Evolutionary conservation across 1,284 basidiomycete species (phyloP).

Genomic region (Retiboletus flavoniger): DNA sequence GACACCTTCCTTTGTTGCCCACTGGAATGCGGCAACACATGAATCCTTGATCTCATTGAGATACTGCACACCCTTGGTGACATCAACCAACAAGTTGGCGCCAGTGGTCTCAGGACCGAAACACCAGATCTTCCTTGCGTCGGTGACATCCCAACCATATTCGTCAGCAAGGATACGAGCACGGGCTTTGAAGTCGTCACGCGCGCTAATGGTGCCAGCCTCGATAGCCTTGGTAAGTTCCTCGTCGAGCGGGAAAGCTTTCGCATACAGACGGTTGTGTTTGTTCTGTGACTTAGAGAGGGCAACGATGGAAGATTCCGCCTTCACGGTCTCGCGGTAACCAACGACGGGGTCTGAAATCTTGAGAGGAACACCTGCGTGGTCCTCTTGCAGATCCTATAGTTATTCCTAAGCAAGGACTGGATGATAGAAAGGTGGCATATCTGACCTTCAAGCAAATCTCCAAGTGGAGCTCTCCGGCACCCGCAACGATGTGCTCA

Average conservation of each 20-base stretch:
- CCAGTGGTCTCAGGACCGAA: slow-evolving; percentile 99
- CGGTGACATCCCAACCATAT: slow-evolving; percentile 98
- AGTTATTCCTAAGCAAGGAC: background rate
- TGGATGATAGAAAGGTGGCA: background rate
- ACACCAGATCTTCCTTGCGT: slow-evolving; percentile 99
- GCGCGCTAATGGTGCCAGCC: slow-evolving; percentile 79
- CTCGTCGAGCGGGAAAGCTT: slow-evolving; percentile 92
- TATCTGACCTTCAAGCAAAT: slow-evolving; percentile 90
- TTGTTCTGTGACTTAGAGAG: slow-evolving; percentile 99
- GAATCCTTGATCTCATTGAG: slow-evolving; percentile 99
- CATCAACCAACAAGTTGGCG: slow-evolving; percentile 96
- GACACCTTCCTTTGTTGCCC: slow-evolving; percentile 99
- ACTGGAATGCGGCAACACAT: slow-evolving; percentile 98
- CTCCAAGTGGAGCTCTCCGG: slow-evolving; percentile 98
- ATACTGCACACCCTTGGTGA: slow-evolving; percentile 98
- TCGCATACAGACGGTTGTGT: slow-evolving; percentile 98
- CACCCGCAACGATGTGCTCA: slow-evolving; percentile 99
- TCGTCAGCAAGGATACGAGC: slow-evolving; percentile 97
- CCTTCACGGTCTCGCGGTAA: slow-evolving; percentile 97
- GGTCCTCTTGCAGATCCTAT: slow-evolving; percentile 97
- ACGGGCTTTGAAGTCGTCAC: slow-evolving; percentile 98
- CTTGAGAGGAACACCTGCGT: slow-evolving; percentile 99
- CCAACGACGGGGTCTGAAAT: slow-evolving; percentile 98
- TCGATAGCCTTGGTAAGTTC: slow-evolving; percentile 95
- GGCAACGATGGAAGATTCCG: slow-evolving; percentile 94